phyloP scores from a whole-genome alignment of 2,329 filamentous ascomycete species.

The Pestalotiopsis sp. region DNA sequence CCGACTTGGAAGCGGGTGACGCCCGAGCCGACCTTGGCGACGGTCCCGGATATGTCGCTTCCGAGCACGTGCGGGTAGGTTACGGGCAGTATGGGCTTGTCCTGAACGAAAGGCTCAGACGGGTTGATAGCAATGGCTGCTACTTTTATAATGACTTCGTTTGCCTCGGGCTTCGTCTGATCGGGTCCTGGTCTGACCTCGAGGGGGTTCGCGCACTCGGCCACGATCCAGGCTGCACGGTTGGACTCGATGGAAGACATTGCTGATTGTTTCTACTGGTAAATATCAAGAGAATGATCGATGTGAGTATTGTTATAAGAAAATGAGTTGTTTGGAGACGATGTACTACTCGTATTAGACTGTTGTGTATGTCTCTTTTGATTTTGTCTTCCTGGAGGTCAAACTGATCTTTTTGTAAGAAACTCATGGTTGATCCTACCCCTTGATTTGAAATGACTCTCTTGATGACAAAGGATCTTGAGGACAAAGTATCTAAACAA shows the following conservation, averaged over 20 bases:
- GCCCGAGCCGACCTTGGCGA: slow-evolving; percentile 18
- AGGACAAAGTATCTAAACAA: not conserved
- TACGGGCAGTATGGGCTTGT: not conserved
- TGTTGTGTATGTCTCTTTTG: not conserved
- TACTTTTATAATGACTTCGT: slow-evolving; percentile 14
- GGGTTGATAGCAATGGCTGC: slow-evolving; percentile 16
- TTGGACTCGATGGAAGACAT: slow-evolving; percentile 14
- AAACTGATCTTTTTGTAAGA: not conserved
- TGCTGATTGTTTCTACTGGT: not conserved
- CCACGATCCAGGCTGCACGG: slow-evolving; percentile 10
- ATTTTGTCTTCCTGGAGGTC: not conserved
- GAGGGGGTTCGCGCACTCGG: slow-evolving; percentile 7
- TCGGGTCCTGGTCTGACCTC: slow-evolving; percentile 13
- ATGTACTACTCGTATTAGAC: not conserved
- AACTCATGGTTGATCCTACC: not conserved
- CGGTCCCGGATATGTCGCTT: slow-evolving; percentile 21
- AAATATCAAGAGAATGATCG: not conserved
- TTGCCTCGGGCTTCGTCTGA: slow-evolving; percentile 10
- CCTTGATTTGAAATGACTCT: not conserved
- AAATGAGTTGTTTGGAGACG: not conserved
- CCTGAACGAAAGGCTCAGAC: slow-evolving; percentile 10
- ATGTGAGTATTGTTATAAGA: not conserved
- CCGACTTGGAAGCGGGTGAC: slow-evolving; percentile 20
- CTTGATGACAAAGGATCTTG: not conserved
- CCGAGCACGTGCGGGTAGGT: slow-evolving; percentile 29